Percentiles rank a stretch among this genome's conserved stretches.
Conservation (phyloP, 257 asterid species). For the Gentiana straminea region DNA sequence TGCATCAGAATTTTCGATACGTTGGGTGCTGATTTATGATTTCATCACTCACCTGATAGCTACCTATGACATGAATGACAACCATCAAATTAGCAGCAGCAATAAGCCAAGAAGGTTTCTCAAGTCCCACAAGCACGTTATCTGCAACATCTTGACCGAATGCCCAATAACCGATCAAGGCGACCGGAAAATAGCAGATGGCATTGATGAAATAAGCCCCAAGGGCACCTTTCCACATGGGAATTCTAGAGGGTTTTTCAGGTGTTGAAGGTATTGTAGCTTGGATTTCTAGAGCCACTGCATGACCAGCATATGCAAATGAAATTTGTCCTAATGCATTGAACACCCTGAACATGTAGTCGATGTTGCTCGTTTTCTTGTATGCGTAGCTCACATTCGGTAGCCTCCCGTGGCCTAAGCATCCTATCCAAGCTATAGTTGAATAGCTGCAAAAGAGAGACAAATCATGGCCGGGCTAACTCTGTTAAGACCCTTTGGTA, state of each 20-base stretch:
- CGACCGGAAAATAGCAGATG: slow-evolving; percentile 73
- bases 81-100: slow-evolving; percentile 87
- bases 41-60: slow-evolving; percentile 55
- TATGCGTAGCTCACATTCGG: slow-evolving; percentile 55
- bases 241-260: slow-evolving; percentile 65
- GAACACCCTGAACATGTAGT: slow-evolving; percentile 56
- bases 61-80: slow-evolving; percentile 78
- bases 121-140: slow-evolving; percentile 57
- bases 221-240: slow-evolving; percentile 94
- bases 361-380: slow-evolving; percentile 42
- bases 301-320: slow-evolving; percentile 84
- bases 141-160: slow-evolving; percentile 75
- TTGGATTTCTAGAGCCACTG: slow-evolving; percentile 77
- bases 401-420: slow-evolving; percentile 49
- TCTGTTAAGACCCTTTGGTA: neutral
- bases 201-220: slow-evolving; percentile 68
- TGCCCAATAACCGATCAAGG: slow-evolving; percentile 75
- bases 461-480: neutral
- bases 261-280: slow-evolving; percentile 90
- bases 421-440: slow-evolving; percentile 76
- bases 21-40: no score
- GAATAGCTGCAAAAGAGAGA: slow-evolving; percentile 43
- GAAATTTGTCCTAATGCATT: slow-evolving; percentile 76
- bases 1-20: no score
- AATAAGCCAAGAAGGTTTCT: slow-evolving; percentile 81